Evolutionary conservation across 352 stramenopile species (phyloP), one percentile per base, ranked within the genome.

Genomic region (Phytopythium sindhum): DNA sequence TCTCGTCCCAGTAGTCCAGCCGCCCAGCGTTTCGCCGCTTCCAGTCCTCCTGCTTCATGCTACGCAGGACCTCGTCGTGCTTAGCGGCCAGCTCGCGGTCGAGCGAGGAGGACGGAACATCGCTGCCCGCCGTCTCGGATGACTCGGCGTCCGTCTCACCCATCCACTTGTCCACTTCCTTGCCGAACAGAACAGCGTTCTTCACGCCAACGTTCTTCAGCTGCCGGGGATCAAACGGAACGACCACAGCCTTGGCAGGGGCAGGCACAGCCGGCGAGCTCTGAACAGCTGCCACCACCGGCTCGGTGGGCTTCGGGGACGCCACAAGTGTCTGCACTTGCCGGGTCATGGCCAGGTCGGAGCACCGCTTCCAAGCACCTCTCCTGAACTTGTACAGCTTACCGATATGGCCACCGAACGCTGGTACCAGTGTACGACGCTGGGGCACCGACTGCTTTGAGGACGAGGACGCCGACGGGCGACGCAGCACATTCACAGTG

Each of bases 1-100:
- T 80, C 44, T 90, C 82, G 60, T 95, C 78, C 86, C 86, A 95
- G 35, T 79, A 84, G 68, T 90, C 86, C 53, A 88, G 84, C 19
- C 81, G 81, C 21, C 75, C 75, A 7, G 75, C 74, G 35, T 87
- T 88, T 44, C 85, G 85, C 55, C 84, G 74, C 52, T 88, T 79
- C 74, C 78, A 90, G 59, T 93, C 79, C 59, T 93, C 82, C 39
- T 84, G 75, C 66, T 92, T 92, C 17, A 95, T 50, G 26, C 81
- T 70, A n/a, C 82, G 80, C 19, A 93, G 66, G 45, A 93, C 75
- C 17, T 77, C 74, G 57, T 93, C 82, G 61, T 93, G 86, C 65
- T 90, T 73, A 8, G 75, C 73, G 23, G 70, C 65, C 23, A 92
- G 55, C 26, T 65, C 64, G 41, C 39, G 68, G 35, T 89, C 76